Evolutionary conservation across 371 early-diverging fungal species (phyloP), one percentile per base, ranked within the genome.

Genomic region (Smittium mucronatum): DNA sequence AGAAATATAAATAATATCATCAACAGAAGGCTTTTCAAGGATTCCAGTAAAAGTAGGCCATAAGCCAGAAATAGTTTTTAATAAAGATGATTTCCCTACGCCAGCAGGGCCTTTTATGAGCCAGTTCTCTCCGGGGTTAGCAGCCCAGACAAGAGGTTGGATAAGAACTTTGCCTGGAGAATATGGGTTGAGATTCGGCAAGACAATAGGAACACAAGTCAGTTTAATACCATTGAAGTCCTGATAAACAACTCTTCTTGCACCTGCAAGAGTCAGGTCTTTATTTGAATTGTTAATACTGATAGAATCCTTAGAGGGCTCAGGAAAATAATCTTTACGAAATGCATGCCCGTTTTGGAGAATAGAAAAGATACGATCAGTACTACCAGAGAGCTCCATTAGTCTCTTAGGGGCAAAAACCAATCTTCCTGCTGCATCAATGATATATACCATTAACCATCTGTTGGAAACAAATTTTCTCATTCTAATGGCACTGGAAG

Each of bases 61-160:
- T 71, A 96, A 80, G 26, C 93, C 94, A 57, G 93, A 93, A 30
- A 96, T 82, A 72, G 95, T 94, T 71, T 95, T 88, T 87, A 96
- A 94, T 68, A 94, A 77, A 8, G 93, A 93, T 57, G 91, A 90
- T 79, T 94, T 92, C 71, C 89, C 89, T 73, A 93, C 94, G 2
- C 97, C 95, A 74, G 94, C 94, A 34, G 95, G 94, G 0, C 97
- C 95, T 31, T 91, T 88, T 65, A 96, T 90, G 66, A 96, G 81
- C 63, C 90, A 88, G 82, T 84, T 89, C 80, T 86, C 93, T 72
- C 91, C 94, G 34, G 83, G 89, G 71, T 78, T 82, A 34, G 94
- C 89, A 68, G 84, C 86, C 84, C 94, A 95, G 35, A 83, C 87
- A 35, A 96, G 82, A 63, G 86, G 85, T 65, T 84, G 83, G n/a